Conservation (phyloP, 306 rosid genomes). For the Fagus sylvatica region DNA sequence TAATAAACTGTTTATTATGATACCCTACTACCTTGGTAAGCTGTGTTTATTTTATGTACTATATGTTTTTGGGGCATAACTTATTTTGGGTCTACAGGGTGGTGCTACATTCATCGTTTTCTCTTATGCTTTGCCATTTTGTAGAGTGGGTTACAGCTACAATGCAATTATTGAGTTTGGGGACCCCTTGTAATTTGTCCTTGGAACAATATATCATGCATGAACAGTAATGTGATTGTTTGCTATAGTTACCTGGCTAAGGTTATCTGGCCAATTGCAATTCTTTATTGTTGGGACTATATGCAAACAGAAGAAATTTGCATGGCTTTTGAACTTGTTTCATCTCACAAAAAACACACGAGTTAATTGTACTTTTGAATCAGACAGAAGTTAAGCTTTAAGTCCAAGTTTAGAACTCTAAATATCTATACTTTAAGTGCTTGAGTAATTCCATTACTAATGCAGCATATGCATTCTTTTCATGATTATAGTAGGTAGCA, state of each 20-base stretch:
- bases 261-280: too few species aligned
- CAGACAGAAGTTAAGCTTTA: too few species aligned
- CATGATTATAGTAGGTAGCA: too few species aligned
- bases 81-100: too few species aligned
- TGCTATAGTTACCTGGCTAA: not conserved
- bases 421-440: too few species aligned
- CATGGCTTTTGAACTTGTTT: not conserved
- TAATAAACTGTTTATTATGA: not conserved
- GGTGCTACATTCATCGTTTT: not conserved
- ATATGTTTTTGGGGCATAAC: too few species aligned
- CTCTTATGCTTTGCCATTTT: conserved; percentile 14
- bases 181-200: conserved; percentile 2
- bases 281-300: too few species aligned
- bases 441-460: not conserved
- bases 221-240: not conserved
- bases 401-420: too few species aligned
- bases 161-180: conserved; percentile 15
- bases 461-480: not conserved
- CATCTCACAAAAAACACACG: not conserved
- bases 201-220: not conserved
- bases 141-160: conserved; percentile 13
- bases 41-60: not conserved
- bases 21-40: not conserved
- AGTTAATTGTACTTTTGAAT: too few species aligned
- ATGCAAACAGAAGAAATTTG: not conserved